A percentile compares a stretch with the other conserved stretches of the same genome.
These are phyloP conservation scores for Fusarium heterosporum DNA, from an alignment of 2,329 filamentous ascomycete species.

Conservation along the genomic window DNA sequence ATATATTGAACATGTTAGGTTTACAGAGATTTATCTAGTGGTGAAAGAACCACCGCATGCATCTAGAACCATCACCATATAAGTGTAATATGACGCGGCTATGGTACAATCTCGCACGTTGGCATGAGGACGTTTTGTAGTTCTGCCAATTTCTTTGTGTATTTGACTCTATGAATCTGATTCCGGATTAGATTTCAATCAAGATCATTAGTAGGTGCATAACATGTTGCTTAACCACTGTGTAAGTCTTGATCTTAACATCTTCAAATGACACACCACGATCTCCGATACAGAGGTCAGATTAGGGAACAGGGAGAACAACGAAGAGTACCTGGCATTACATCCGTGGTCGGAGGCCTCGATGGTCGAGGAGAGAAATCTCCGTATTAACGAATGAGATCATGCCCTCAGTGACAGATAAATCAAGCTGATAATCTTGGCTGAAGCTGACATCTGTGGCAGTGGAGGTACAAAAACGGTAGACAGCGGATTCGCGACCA, in stretches of 20 bases:
- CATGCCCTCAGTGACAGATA: background rate
- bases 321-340: slow-evolving; percentile 6
- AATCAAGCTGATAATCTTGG: background rate
- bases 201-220: too few species aligned
- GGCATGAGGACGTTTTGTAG: too few species aligned
- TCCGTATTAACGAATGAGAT: slow-evolving; percentile 3
- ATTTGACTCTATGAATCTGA: too few species aligned
- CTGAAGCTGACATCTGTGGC: slow-evolving; percentile 14
- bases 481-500: background rate
- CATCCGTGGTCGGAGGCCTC: background rate
- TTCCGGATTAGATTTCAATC: too few species aligned
- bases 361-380: slow-evolving; percentile 5
- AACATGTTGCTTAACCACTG: background rate
- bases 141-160: too few species aligned
- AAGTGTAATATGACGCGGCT: too few species aligned
- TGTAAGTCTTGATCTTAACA: background rate
- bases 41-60: too few species aligned
- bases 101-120: too few species aligned
- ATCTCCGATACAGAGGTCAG: background rate
- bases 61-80: too few species aligned
- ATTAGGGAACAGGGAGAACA: background rate
- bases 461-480: slow-evolving; percentile 6
- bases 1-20: too few species aligned
- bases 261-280: background rate
- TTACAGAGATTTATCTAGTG: too few species aligned